phyloP scores from a whole-genome alignment of 2,329 filamentous ascomycete species.

The Beauveria brongniartii region DNA sequence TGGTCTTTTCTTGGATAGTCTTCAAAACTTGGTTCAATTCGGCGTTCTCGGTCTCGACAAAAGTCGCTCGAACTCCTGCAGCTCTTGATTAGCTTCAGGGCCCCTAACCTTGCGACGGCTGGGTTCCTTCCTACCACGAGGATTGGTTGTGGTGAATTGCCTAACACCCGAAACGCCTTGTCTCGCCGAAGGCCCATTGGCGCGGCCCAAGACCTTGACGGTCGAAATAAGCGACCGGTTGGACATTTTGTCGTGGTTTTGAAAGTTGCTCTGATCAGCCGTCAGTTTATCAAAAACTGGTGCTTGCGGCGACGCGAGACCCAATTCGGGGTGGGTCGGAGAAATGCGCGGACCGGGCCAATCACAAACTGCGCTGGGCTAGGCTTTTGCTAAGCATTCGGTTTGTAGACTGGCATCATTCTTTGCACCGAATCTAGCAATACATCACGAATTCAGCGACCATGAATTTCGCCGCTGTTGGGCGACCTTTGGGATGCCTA shows the following conservation, averaged over 20 bases:
- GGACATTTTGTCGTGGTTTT: conserved; percentile 2
- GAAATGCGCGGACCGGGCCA: conserved; percentile 25
- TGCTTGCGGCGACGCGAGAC: conserved; percentile 7
- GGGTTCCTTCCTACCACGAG: background rate
- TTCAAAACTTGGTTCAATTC: conserved; percentile 46
- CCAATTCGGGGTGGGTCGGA: conserved; percentile 18
- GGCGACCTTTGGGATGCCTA: conserved; percentile 64
- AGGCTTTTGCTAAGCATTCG: background rate
- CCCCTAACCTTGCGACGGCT: background rate
- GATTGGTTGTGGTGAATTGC: conserved; percentile 8
- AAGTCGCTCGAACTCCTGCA: conserved; percentile 32
- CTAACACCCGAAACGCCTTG: background rate
- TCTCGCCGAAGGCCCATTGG: background rate
- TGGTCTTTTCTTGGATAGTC: conserved; percentile 47
- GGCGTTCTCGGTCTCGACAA: conserved; percentile 42
- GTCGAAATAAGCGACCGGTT: conserved; percentile 4
- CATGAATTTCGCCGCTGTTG: conserved; percentile 53
- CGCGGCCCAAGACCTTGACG: background rate
- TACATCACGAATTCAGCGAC: conserved; percentile 17
- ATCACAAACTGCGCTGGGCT: conserved; percentile 22
- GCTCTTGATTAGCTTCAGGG: conserved; percentile 12
- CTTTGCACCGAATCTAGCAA: conserved; percentile 6
- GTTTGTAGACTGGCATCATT: background rate
- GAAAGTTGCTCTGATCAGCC: background rate
- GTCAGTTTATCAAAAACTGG: conserved; percentile 12